Base-by-base conservation (phyloP, 768 basidiomycete species). In the Candolleomyces efflorescens region DNA sequence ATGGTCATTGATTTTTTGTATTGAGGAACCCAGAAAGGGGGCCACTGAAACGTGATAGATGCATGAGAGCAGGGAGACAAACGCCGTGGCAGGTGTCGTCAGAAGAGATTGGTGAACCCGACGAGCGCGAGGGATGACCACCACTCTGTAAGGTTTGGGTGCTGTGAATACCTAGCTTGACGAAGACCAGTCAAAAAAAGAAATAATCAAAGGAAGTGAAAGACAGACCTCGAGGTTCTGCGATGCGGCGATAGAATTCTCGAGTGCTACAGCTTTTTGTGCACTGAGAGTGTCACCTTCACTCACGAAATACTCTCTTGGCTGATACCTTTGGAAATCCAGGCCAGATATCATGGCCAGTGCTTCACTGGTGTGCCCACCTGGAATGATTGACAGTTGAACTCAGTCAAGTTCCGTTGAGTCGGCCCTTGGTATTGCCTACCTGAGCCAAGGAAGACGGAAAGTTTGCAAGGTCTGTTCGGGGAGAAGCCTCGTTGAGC, bases 401-500 rank as follows among this genome's bases (percentile, higher is more conserved):
- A 41, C 18, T 45, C 27, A 41, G 37, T 24, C 27, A 36, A 20
- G 38, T 17, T 5, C 43, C 53, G 52, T 23, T 20, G 37, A 11
- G 49, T 32, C 54, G 53, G 58, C 13, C 51, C 6, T 9, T n/a
- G n/a, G 17, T 59, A 50, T 27, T 54, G 71, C 78, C 66, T 65
- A 90, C 95, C 95, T 69, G 96, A 98, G 57, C 96, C 96, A 12
- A 98, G 82, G 66, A 98, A 97, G 53, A 97, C 83, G 3, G 90
- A 94, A 15, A 97, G 72, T 38, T 68, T 75, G 54, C 75, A 73
- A 3, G 67, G 69, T 44, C 39, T 46, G 32, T 53, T 43, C 41
- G 38, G 58, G 23, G 18, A 53, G 0, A 44, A 23, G 45, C 53
- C 51, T 46, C 41, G 49, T 9, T 53, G 50, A 58, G 10, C 24